Percentiles rank a stretch among this genome's conserved stretches.
phyloP scores from a whole-genome alignment of 176 grass and related monocot species.

The Pontederia crassipes region DNA sequence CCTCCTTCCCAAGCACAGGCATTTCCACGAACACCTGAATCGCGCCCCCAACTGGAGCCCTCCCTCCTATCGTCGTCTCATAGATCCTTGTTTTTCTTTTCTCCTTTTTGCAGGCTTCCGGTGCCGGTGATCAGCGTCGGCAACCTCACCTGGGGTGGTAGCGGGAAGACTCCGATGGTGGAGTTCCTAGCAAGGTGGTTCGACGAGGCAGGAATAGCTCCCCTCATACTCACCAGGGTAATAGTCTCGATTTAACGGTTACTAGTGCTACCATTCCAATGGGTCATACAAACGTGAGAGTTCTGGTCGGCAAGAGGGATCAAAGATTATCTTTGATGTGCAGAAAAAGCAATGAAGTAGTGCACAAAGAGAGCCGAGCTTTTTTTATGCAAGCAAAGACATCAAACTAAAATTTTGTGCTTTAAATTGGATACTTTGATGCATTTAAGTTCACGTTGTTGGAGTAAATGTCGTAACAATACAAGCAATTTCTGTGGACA shows the following conservation, averaged over 20 bases:
- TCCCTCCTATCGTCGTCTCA: neutral
- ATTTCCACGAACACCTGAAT: neutral
- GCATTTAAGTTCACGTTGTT: no score
- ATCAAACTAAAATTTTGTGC: no score
- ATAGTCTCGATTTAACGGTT: neutral
- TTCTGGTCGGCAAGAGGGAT: no score
- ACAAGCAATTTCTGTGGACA: no score
- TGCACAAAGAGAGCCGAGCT: no score
- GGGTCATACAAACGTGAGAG: no score
- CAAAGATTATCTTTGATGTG: no score
- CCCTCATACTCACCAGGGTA: slow-evolving; percentile 71
- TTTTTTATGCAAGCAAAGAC: no score
- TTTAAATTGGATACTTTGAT: no score
- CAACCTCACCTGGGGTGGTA: slow-evolving; percentile 77
- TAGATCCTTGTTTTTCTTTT: neutral
- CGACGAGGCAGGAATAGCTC: slow-evolving; percentile 23
- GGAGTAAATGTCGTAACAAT: no score
- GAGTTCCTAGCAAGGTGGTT: slow-evolving; percentile 50
- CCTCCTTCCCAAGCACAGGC: slow-evolving; percentile 34
- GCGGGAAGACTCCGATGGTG: slow-evolving; percentile 84
- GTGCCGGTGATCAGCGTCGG: slow-evolving; percentile 77
- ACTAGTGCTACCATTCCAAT: no score
- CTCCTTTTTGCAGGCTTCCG: slow-evolving; percentile 24
- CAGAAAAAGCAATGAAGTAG: no score
- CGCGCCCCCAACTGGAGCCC: neutral